These are phyloP conservation scores for Phytopythium ostracodes DNA, from an alignment of 352 stramenopile genomes.

Conservation along the genomic window DNA sequence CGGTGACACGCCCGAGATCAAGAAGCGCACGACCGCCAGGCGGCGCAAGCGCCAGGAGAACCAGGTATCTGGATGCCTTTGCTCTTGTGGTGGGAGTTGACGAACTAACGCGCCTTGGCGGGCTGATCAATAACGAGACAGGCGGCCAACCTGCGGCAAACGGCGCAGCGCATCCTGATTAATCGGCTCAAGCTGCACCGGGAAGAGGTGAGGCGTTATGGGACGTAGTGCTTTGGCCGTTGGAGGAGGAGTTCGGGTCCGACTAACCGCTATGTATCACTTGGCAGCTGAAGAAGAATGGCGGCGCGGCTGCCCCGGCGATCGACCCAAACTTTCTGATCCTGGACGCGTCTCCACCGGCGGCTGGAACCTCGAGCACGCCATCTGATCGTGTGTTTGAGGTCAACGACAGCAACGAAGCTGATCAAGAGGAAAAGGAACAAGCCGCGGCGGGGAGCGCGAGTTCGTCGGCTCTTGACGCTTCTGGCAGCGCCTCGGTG, in stretches of 20 bases:
- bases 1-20: conserved; percentile 96
- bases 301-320: conserved; percentile 28
- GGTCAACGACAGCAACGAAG: conserved; percentile 4
- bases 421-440: conserved; percentile 10
- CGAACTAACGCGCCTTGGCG: neutral
- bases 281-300: conserved; percentile 52
- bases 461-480: neutral
- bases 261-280: neutral
- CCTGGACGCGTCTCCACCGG: conserved; percentile 14
- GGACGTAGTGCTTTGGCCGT: neutral
- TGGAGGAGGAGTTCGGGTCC: neutral
- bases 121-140: too few relatives aligned
- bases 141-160: conserved; percentile 85
- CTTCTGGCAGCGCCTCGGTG: neutral
- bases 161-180: conserved; percentile 94
- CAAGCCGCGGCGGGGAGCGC: neutral
- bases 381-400: neutral
- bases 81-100: neutral
- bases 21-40: conserved; percentile 81
- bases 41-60: conserved; percentile 63
- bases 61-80: conserved; percentile 15
- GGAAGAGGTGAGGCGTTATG: conserved; percentile 31
- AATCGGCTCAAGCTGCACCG: conserved; percentile 76
- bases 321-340: conserved; percentile 58
- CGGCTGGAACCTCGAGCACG: neutral